Base-by-base conservation (phyloP, 192 early-diverging fungal genomes). In the Entomortierella beljakovae region DNA sequence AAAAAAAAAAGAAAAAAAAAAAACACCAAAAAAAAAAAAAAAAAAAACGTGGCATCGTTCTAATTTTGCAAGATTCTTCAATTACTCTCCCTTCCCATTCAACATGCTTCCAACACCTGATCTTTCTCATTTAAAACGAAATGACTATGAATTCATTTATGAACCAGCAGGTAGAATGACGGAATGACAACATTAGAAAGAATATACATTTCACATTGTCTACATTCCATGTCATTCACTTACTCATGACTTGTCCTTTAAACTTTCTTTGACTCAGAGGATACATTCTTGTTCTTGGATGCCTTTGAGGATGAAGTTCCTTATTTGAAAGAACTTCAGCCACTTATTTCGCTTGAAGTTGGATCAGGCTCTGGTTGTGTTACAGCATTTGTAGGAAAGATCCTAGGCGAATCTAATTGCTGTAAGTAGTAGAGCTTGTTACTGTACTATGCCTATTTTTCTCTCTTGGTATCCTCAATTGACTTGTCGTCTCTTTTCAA, bases 271-370 rank as follows among this genome's bases (percentile, higher is more conserved):
- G 16, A 37, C 25, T 29, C 56, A 92, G 96, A 99, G 85, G 97
- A 99, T 79, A 95, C 95, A 0, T 99, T 97, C 71, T 80, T 99
- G 52, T 82, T 99, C 20, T 83, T 99, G 29, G 96, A 98, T 75
- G 92, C 94, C 3, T 88, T 99, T n/a, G 96, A 98, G 64, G 83
- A 86, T 54, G 96, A 97, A 54, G 80, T 64, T 0, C 23, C 71
- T 7, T 71, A 83, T 33, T 57, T 97, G 40, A 83, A 86, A 23
- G 80, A 75, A 11, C 60, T 85, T 0, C 57, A 82, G 5, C 95
- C 96, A 35, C 72, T 83, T 1, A 65, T 96, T 6, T 93, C 92
- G 50, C 83, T 98, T 13, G 97, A 99, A 64, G 91, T 99, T 52
- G 97, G 97, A 85, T 93, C 92, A 60, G 97, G 86, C 23, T 94